Percentiles rank a stretch among this genome's conserved stretches.
phyloP scores from a whole-genome alignment of 352 stramenopile species.

The Globisporangium spiculum region DNA sequence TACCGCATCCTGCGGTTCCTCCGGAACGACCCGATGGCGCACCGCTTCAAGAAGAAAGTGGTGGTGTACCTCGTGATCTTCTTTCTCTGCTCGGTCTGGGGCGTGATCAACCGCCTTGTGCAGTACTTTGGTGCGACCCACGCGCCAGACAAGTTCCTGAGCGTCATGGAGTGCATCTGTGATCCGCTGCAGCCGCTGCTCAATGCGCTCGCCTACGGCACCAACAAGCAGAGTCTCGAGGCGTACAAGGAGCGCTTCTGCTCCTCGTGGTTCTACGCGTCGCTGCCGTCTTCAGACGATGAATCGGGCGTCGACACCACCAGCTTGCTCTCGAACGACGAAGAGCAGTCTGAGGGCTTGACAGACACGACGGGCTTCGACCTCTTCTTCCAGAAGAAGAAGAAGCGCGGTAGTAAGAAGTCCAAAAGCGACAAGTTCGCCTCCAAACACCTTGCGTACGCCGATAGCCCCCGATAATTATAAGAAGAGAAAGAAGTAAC shows the following conservation, averaged over 20 bases:
- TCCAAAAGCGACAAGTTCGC: slow-evolving; percentile 4
- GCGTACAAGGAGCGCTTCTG: slow-evolving; percentile 72
- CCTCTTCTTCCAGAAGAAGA: slow-evolving; percentile 12
- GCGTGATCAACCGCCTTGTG: slow-evolving; percentile 59
- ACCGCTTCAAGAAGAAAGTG: slow-evolving; percentile 52
- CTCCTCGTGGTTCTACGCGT: slow-evolving; percentile 58
- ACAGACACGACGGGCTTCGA: slow-evolving; percentile 7
- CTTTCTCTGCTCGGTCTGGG: slow-evolving; percentile 77
- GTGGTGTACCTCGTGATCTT: slow-evolving; percentile 65
- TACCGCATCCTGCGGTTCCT: slow-evolving; percentile 60
- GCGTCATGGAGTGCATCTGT: slow-evolving; percentile 66
- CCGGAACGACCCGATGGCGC: slow-evolving; percentile 59
- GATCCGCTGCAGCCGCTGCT: slow-evolving; percentile 69
- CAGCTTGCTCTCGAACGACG: slow-evolving; percentile 32
- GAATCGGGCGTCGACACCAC: slow-evolving; percentile 55
- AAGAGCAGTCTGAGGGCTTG: neutral
- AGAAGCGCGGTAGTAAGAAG: slow-evolving; percentile 4
- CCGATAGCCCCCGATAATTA: slow-evolving; percentile 12
- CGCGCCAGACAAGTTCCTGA: slow-evolving; percentile 48
- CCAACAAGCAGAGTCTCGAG: slow-evolving; percentile 68
- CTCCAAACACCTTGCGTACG: slow-evolving; percentile 2
- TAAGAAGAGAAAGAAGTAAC: neutral
- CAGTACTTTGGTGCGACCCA: slow-evolving; percentile 51
- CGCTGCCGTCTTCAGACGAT: slow-evolving; percentile 61
- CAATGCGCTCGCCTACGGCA: slow-evolving; percentile 66